These are phyloP conservation scores for Venturia effusa DNA, from an alignment of 2,329 filamentous ascomycete species.

Conservation along the genomic window DNA sequence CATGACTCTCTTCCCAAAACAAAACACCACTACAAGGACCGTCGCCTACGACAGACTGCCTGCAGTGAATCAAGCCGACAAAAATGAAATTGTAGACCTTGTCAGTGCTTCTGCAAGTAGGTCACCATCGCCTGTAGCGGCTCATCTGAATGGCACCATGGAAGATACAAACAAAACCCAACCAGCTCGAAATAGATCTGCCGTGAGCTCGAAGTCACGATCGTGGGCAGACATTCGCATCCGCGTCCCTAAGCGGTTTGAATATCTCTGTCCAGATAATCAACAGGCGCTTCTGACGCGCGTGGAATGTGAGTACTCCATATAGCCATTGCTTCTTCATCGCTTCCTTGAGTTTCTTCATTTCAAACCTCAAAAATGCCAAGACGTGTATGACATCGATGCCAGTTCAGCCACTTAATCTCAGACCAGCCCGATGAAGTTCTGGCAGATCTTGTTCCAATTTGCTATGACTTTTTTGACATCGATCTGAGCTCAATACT, in stretches of 20 bases:
- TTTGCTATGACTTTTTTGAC: background rate
- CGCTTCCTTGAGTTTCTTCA: no score
- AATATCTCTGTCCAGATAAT: background rate
- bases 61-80: background rate
- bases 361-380: no score
- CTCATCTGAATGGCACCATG: background rate
- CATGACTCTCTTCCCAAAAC: background rate
- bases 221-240: background rate
- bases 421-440: background rate
- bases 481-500: background rate
- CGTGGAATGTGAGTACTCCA: background rate
- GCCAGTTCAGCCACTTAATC: background rate
- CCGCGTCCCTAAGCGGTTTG: background rate
- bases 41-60: no score
- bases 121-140: background rate
- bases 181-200: background rate
- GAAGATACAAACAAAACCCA: background rate
- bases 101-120: background rate
- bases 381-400: background rate
- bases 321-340: background rate
- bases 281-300: background rate
- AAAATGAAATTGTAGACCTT: background rate
- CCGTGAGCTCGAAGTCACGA: background rate
- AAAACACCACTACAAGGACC: background rate
- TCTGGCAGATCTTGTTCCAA: background rate